These are phyloP conservation scores for Capronia coronata DNA, from an alignment of 2,329 filamentous ascomycete species.

Conservation along the genomic window DNA sequence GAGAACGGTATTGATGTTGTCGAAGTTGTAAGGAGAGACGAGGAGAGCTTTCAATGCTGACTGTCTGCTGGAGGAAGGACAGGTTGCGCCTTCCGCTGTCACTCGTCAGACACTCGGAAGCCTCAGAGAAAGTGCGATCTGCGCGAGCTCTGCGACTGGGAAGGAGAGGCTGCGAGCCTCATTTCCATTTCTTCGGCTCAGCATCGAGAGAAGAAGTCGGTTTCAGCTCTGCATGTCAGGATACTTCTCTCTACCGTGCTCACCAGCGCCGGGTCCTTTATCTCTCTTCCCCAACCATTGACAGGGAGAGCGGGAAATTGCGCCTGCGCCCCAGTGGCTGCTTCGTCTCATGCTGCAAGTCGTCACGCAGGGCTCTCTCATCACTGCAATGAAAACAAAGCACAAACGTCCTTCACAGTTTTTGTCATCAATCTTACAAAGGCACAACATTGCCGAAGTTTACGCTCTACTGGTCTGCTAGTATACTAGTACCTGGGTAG, in stretches of 20 bases:
- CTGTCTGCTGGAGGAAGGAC: neutral
- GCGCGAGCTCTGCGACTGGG: neutral
- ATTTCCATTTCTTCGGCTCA: neutral
- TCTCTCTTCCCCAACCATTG: neutral
- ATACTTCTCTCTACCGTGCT: neutral
- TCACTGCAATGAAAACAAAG: neutral
- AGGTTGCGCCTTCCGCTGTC: neutral
- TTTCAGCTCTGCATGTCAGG: neutral
- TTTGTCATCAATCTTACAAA: neutral
- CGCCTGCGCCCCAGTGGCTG: slow-evolving; percentile 1
- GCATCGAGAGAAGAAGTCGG: neutral
- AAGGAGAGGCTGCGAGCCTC: neutral
- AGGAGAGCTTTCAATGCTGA: neutral
- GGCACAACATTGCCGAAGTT: neutral
- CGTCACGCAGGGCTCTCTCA: neutral
- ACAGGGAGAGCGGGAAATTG: neutral
- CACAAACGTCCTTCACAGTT: neutral
- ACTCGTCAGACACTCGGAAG: neutral
- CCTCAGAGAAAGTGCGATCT: neutral
- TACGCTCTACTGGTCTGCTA: neutral
- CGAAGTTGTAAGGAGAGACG: neutral
- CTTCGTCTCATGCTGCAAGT: neutral
- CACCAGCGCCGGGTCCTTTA: neutral
- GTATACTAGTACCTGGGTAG: no score
- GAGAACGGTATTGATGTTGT: neutral